Evolutionary conservation across 225 moss, liverwort and hornwort species (phyloP), one percentile per base, ranked within the genome.

Genomic region (Thuidium tamariscinum): DNA sequence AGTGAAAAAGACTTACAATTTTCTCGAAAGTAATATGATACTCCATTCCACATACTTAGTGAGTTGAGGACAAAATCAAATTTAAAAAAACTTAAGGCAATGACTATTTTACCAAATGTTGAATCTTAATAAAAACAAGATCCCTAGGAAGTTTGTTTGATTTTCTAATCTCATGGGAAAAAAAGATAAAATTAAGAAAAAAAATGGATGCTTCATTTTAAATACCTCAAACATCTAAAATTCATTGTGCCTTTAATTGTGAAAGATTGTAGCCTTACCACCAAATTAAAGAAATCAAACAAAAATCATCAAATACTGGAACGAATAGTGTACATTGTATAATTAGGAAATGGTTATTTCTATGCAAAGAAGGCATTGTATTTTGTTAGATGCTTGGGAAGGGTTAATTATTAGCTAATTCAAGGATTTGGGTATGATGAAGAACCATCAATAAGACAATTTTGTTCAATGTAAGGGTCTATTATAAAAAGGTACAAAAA

Each of bases 41-140:
- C 6, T 29, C 17, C 6, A 71, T 71, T 44, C 71, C 0, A 44
- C 2, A 26, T 17, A 27, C 2, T 5, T 44, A n/a, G n/a, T n/a
- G 0, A 27, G 3, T 69, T 42, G 26, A 9, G 0, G 27, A 0
- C 16, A 1, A 16, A 27, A 67, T 13, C 13, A 39, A 39, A 13
- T 4, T 39, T 0, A 3, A 1, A 14, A 39, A 41, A 26, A 1
- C 0, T 5, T 5, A 0, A 15, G 0, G 9, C 0, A 4, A 0
- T 70, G 9, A 16, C 0, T 29, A 0, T 2, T 44, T 71, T 29
- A 29, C 0, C 9, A 27, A 27, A 44, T 44, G 44, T 5, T 71
- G 27, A 44, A 44, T 71, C 27, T 42, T 71, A 15, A 26, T 29
- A 44, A 27, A 0, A 44, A 29, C 16, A 10, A 44, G 5, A 44